Evolutionary conservation across 495 filamentous ascomycete species (phyloP).

Genomic region (Xylaria scruposa): DNA sequence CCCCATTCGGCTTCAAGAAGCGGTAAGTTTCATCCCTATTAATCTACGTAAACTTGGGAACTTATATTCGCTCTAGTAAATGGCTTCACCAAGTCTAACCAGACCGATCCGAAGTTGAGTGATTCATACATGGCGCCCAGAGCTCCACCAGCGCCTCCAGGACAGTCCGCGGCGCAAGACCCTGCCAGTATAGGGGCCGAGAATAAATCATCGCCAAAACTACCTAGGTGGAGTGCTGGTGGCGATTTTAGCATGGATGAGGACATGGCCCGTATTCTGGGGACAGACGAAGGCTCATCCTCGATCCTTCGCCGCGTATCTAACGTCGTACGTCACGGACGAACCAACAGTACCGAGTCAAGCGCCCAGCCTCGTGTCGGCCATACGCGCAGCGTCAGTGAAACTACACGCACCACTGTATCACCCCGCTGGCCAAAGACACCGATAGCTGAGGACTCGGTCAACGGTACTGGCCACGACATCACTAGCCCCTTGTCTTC

Average conservation of each 20-base stretch:
- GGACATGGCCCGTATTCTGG: slow-evolving; percentile 82
- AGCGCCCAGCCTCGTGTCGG: slow-evolving; percentile 53
- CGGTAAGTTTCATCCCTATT: slow-evolving; percentile 36
- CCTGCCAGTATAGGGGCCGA: slow-evolving; percentile 59
- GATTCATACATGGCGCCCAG: slow-evolving; percentile 69
- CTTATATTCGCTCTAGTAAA: slow-evolving; percentile 42
- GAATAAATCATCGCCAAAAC: slow-evolving; percentile 70
- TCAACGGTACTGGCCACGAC: slow-evolving; percentile 59
- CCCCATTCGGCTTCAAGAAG: slow-evolving; percentile 45
- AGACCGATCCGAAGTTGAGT: slow-evolving; percentile 53
- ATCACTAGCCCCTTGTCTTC: slow-evolving; percentile 75
- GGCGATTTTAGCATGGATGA: slow-evolving; percentile 90
- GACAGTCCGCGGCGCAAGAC: slow-evolving; percentile 57
- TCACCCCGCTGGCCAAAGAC: slow-evolving; percentile 75
- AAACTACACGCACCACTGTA: slow-evolving; percentile 60
- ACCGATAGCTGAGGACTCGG: slow-evolving; percentile 69
- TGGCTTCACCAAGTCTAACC: slow-evolving; percentile 40
- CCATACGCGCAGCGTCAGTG: slow-evolving; percentile 62
- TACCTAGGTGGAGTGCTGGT: slow-evolving; percentile 74
- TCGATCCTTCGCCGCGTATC: slow-evolving; percentile 88
- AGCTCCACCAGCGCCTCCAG: slow-evolving; percentile 66
- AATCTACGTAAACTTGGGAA: neutral
- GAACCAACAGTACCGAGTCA: slow-evolving; percentile 73
- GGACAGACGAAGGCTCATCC: slow-evolving; percentile 69
- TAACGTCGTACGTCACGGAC: slow-evolving; percentile 90